phyloP scores from a whole-genome alignment of 1,284 basidiomycete species.

The Moesziomyces parantarcticus region DNA sequence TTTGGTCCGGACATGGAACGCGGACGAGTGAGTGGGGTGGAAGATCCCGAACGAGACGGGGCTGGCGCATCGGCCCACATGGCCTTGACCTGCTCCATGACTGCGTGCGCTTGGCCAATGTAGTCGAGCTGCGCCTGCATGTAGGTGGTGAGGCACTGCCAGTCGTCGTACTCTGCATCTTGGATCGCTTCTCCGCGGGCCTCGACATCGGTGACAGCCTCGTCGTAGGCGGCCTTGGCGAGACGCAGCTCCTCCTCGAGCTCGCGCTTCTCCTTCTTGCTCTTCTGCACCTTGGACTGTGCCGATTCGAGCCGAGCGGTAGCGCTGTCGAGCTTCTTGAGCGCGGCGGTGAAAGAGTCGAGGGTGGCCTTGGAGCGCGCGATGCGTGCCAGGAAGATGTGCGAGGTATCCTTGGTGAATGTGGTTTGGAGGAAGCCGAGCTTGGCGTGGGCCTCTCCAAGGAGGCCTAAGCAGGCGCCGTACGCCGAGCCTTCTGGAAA shows the following conservation, averaged over 20 bases:
- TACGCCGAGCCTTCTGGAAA: conserved; percentile 30
- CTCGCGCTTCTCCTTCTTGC: conserved; percentile 61
- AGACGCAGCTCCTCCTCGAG: conserved; percentile 58
- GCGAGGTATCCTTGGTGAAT: conserved; percentile 45
- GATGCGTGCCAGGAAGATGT: conserved; percentile 48
- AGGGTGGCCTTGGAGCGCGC: conserved; percentile 44
- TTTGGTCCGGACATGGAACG: conserved; percentile 16
- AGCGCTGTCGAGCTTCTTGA: conserved; percentile 53
- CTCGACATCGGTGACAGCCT: conserved; percentile 56
- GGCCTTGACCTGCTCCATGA: conserved; percentile 52
- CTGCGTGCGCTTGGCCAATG: conserved; percentile 44
- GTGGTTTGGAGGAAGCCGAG: conserved; percentile 37
- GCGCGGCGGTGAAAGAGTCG: conserved; percentile 38
- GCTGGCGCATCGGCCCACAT: conserved; percentile 21
- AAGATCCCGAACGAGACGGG: conserved; percentile 5
- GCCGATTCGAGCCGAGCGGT: conserved; percentile 48
- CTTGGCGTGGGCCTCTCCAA: conserved; percentile 44
- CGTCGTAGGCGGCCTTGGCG: conserved; percentile 56
- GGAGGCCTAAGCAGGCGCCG: conserved; percentile 27
- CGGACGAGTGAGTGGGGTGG: conserved; percentile 16
- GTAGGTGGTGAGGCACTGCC: conserved; percentile 47
- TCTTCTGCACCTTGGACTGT: conserved; percentile 57
- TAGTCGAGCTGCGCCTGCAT: conserved; percentile 57
- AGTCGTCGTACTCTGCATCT: conserved; percentile 53
- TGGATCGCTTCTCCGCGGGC: conserved; percentile 47